Percentiles rank a stretch among this genome's conserved stretches.
These are phyloP conservation scores for Salix koriyanagi DNA, from an alignment of 345 rosid species.

Conservation along the genomic window DNA sequence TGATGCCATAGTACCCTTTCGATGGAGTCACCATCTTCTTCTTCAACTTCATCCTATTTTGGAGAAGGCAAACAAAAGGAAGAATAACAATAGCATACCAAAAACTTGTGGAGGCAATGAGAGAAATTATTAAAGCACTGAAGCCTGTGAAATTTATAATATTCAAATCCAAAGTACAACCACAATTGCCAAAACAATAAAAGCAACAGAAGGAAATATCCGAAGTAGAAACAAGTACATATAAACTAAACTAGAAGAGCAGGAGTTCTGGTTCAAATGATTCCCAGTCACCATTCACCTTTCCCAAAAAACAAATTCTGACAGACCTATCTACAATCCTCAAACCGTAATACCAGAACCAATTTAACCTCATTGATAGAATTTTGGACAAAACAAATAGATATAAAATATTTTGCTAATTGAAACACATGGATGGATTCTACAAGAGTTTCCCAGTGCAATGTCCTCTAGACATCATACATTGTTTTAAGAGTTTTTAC, in stretches of 20 bases:
- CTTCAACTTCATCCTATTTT: conserved; percentile 86
- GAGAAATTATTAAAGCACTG: not conserved
- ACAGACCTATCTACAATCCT: not conserved
- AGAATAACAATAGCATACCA: not conserved
- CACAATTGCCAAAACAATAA: not conserved
- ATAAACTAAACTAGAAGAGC: not conserved
- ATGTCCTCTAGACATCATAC: not conserved
- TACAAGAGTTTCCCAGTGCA: not conserved
- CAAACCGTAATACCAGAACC: not conserved
- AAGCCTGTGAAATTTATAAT: not conserved
- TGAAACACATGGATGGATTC: not conserved
- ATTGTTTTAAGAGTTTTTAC: not conserved
- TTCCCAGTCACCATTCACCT: not conserved
- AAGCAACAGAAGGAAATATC: not conserved
- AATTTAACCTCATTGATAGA: not conserved
- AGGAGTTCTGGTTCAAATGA: not conserved
- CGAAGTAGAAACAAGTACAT: not conserved
- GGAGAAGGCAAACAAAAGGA: not conserved
- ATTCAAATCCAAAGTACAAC: not conserved
- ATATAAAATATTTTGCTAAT: not conserved
- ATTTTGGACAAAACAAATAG: not conserved
- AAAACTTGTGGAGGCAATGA: not conserved
- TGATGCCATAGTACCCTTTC: conserved; percentile 99
- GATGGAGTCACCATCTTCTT: conserved; percentile 89
- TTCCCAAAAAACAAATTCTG: not conserved